Conservation (phyloP, 345 rosid genomes). For the Theobroma cacao region DNA sequence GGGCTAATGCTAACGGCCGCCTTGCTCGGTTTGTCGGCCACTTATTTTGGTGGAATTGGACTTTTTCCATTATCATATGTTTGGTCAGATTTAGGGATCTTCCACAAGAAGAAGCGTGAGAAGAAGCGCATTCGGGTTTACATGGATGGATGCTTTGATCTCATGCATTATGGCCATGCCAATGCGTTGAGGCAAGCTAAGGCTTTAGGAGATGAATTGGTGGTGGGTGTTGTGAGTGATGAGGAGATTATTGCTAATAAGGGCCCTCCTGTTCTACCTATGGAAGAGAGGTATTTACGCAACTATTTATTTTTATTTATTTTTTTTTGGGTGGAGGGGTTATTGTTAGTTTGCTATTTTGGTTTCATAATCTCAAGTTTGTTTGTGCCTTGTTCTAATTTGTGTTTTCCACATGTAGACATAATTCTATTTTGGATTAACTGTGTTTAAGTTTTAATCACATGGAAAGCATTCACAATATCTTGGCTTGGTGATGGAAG, state of each 20-base stretch:
- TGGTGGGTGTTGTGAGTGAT: slow-evolving; percentile 87
- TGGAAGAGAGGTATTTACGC: slow-evolving; percentile 74
- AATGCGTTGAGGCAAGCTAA: slow-evolving; percentile 89
- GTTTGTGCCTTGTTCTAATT: neutral
- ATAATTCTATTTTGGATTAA: neutral
- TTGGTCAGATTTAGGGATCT: slow-evolving; percentile 43
- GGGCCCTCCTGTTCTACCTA: slow-evolving; percentile 88
- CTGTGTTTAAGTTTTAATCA: neutral
- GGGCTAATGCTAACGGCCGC: slow-evolving; percentile 65
- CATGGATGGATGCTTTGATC: slow-evolving; percentile 99
- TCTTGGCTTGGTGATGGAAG: neutral
- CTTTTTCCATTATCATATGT: slow-evolving; percentile 37
- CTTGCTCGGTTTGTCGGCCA: slow-evolving; percentile 58
- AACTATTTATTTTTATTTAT: neutral
- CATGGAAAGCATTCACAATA: neutral
- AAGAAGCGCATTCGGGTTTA: slow-evolving; percentile 75
- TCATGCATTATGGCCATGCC: slow-evolving; percentile 97
- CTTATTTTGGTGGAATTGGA: slow-evolving; percentile 62
- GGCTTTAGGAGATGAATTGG: slow-evolving; percentile 87
- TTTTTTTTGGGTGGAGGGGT: neutral
- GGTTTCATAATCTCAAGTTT: slow-evolving; percentile 1
- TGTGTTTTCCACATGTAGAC: neutral
- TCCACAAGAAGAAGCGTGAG: slow-evolving; percentile 36
- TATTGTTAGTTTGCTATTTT: neutral
- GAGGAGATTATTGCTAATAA: slow-evolving; percentile 93